These are phyloP conservation scores for Massariosphaeria phaeospora DNA, from an alignment of 495 filamentous ascomycete genomes.

Conservation along the genomic window DNA sequence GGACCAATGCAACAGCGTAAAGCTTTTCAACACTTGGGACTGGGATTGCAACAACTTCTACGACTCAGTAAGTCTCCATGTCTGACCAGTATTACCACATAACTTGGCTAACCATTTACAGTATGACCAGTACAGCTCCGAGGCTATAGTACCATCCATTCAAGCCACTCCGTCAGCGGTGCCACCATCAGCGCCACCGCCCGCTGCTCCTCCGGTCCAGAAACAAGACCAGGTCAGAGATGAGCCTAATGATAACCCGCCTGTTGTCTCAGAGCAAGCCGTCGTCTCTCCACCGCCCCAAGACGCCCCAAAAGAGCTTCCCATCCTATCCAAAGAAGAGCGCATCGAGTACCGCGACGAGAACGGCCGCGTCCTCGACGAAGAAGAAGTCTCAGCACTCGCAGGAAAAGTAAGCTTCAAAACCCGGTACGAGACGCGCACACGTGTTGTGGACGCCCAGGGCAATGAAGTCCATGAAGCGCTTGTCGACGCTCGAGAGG, in stretches of 20 bases:
- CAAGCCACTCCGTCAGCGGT: conserved; percentile 15
- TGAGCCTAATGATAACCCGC: conserved; percentile 5
- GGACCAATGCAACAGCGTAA: conserved; percentile 74
- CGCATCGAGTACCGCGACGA: conserved; percentile 93
- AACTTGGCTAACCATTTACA: too few species aligned
- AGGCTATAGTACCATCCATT: conserved; percentile 3
- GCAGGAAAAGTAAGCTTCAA: conserved; percentile 90
- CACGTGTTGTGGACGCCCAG: conserved; percentile 69
- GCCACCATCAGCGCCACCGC: conserved; percentile 8
- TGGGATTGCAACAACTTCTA: conserved; percentile 95
- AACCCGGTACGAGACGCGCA: conserved; percentile 88
- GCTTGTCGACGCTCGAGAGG: conserved; percentile 33
- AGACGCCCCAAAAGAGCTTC: conserved; percentile 11
- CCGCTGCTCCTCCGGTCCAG: conserved; percentile 25
- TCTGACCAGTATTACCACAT: too few species aligned
- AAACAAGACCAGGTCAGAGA: conserved; percentile 26
- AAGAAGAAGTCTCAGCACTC: conserved; percentile 75
- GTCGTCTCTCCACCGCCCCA: conserved; percentile 31
- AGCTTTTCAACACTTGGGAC: conserved; percentile 86
- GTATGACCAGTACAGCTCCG: conserved; percentile 33
- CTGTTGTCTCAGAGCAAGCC: conserved; percentile 28
- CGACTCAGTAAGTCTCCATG: conserved; percentile 65
- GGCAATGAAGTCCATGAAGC: conserved; percentile 63
- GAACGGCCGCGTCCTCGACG: conserved; percentile 79
- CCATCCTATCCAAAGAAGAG: conserved; percentile 64